Base-by-base conservation (phyloP, 2,329 filamentous ascomycete genomes). In the Curvularia hawaiiensis region DNA sequence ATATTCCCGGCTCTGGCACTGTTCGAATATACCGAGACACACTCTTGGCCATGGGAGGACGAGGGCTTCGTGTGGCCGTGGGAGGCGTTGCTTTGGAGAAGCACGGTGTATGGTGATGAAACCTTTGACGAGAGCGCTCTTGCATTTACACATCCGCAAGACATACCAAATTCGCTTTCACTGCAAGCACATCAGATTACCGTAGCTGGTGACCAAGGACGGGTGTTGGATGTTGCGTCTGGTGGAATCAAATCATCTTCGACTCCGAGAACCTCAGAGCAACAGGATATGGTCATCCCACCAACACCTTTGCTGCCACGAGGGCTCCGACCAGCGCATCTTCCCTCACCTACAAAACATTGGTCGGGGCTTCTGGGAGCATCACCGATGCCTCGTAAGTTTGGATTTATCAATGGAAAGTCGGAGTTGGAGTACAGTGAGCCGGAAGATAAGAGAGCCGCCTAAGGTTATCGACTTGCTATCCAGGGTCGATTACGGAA, bases 31-130 rank as follows among this genome's bases (percentile, higher is more conserved):
- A 3, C 40, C 2, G 54, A 58, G 16, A 50, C 41, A 3, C 45
- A 50, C 14, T 52, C 46, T 7, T 60, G 58, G 58, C 54, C 50
- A 8, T 60, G 58, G 58, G 28, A 60, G 6, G 54, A 54, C 8
- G 45, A 49, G 7, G 54, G 54, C 28, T 58, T 49, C 11, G 50
- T 60, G 4, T 57, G 58, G 54, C 58, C 50, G 4, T 60, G 58
- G 58, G 40, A 57, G 24, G 31, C 31, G 12, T 35, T 51, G 35
- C 54, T 60, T 8, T 60, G 54, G 58, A 26, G 48, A 16, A 4
- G 35, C 6, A 52, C 46, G 1, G 46, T 49, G 9, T 56, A 57
- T 3, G 31, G 31, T 16, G 54, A 60, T 4, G 48, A 52, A 22
- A 38, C 41, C 2, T 10, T 45, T 24, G 26, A 33, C 16, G 48